phyloP scores from a whole-genome alignment of 495 filamentous ascomycete genomes.

The Massariosphaeria phaeospora region DNA sequence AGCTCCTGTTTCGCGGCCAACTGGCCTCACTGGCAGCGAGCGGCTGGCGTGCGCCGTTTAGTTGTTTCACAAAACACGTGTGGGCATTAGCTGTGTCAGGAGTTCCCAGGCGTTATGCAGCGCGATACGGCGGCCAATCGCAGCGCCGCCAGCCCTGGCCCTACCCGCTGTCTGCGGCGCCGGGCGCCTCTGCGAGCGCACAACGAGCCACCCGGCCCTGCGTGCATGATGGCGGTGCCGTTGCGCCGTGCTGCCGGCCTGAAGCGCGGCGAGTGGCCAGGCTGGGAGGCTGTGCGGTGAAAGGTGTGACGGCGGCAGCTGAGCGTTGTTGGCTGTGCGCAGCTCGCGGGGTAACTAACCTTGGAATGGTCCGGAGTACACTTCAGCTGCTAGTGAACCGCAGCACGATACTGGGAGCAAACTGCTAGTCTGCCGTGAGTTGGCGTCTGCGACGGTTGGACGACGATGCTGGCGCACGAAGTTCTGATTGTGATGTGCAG shows the following conservation, averaged over 20 bases:
- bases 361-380: too few species aligned
- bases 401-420: too few species aligned
- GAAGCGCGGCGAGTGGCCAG: neutral
- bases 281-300: neutral
- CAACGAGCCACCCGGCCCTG: slow-evolving; percentile 19
- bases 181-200: slow-evolving; percentile 3
- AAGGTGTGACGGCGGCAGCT: neutral
- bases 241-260: neutral
- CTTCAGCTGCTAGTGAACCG: too few species aligned
- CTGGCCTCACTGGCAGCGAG: slow-evolving; percentile 7
- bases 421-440: too few species aligned
- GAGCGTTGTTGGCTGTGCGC: too few species aligned
- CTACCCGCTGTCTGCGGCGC: slow-evolving; percentile 2
- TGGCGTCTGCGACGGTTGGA: too few species aligned
- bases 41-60: neutral
- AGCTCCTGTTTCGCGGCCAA: slow-evolving; percentile 14
- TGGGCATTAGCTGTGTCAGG: slow-evolving; percentile 25
- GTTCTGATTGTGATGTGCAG: neutral
- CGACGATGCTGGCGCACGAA: too few species aligned
- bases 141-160: neutral
- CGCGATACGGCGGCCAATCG: slow-evolving; percentile 1
- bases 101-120: neutral
- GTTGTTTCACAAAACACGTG: slow-evolving; percentile 26
- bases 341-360: too few species aligned
- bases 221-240: slow-evolving; percentile 1